Conservation (phyloP, 768 basidiomycete species). For the Tubosaeta sp. region DNA sequence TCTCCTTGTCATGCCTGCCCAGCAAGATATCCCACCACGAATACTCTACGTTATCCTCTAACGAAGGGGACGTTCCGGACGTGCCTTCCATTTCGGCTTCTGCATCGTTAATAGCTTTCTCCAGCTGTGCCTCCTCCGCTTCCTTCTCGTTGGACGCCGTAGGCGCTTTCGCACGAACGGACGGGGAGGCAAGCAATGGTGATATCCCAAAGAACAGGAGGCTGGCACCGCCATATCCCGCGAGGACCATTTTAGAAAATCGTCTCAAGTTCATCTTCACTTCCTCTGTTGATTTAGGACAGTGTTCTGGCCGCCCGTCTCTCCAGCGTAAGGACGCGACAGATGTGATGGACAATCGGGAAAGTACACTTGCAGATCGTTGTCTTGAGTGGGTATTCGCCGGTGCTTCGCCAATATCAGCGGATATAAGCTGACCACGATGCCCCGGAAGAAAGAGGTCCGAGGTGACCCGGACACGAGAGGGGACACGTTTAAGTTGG, state of each 20-base stretch:
- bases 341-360: slow-evolving; percentile 25
- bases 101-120: slow-evolving; percentile 64
- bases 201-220: slow-evolving; percentile 77
- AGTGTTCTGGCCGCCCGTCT: slow-evolving; percentile 21
- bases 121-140: slow-evolving; percentile 58
- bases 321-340: slow-evolving; percentile 23
- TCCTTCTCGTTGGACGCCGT: slow-evolving; percentile 39
- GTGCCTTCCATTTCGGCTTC: slow-evolving; percentile 54
- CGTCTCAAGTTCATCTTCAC: slow-evolving; percentile 70
- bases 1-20: slow-evolving; percentile 79
- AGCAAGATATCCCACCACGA: slow-evolving; percentile 84
- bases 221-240: slow-evolving; percentile 80
- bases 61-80: slow-evolving; percentile 27
- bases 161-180: slow-evolving; percentile 20
- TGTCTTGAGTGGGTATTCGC: slow-evolving; percentile 27
- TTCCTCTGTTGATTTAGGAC: slow-evolving; percentile 38
- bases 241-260: slow-evolving; percentile 77
- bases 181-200: slow-evolving; percentile 25
- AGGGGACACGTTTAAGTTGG: slow-evolving; percentile 33
- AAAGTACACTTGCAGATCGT: slow-evolving; percentile 27
- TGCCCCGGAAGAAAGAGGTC: slow-evolving; percentile 65
- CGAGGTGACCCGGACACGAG: slow-evolving; percentile 69
- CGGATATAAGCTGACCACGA: slow-evolving; percentile 71
- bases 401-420: slow-evolving; percentile 70
- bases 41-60: slow-evolving; percentile 37